Base-by-base conservation (phyloP, 225 moss, liverwort and hornwort genomes). In the Neckera pumila region DNA sequence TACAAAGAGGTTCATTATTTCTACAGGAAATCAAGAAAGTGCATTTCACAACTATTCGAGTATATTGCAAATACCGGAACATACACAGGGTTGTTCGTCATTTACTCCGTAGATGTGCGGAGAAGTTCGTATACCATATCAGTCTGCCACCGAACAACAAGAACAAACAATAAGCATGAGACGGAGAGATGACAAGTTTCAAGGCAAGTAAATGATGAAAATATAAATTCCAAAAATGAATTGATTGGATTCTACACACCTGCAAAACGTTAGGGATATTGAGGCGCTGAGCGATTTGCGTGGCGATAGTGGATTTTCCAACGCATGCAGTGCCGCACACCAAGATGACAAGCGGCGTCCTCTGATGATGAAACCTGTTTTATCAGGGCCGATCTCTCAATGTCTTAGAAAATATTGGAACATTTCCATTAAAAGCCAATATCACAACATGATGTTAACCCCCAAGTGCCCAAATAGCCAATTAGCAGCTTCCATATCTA, bases 71-170 rank as follows among this genome's bases (percentile, higher is more conserved):
- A 81, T 17, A 54, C 60, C 31, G 23, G 17, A 54, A 88, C 75
- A 79, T 65, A 85, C 13, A 76, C 15, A 77, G 49, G 76, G 63
- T 31, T 19, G 78, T 59, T 82, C 27, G 71, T 87, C 67, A 66
- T 30, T 91, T 96, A 99, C 98, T 99, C 97, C 66, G 97, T 96
- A n/a, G 97, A 92, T 83, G 97, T 95, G 88, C 99, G 96, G 82
- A 99, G 99, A 59, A 99, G 92, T 89, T 99, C 99, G 87, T 99
- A 99, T 82, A 99, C 99, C 99, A 99, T 99, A 86, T 99, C 99
- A 47, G 99, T 99, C 97, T 99, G 96, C 91, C 89, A 85, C 40
- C 81, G 81, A 78, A 87, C 82, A 88, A 87, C 43, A 89, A 69
- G 66, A 76, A 66, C 86, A 45, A 79, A 47, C 80, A 87, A 83